phyloP scores from a whole-genome alignment of 2,329 filamentous ascomycete genomes.

The Colletotrichum falcatum region DNA sequence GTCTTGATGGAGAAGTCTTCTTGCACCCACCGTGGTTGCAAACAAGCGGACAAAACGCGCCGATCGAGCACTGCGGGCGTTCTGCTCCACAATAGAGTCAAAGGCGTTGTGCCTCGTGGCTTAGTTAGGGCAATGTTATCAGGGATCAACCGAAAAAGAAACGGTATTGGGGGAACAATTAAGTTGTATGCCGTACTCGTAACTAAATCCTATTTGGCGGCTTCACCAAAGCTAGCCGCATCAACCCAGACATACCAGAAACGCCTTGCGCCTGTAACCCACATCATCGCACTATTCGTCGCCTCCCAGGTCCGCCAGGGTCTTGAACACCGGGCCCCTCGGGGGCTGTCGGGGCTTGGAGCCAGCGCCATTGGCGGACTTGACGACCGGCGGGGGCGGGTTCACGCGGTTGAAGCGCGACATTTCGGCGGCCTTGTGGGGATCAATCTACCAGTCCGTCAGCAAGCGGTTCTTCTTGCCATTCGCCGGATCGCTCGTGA shows the following conservation, averaged over 20 bases:
- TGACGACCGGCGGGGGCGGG: conserved; percentile 46
- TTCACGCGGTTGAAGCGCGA: conserved; percentile 69
- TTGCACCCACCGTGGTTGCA: no score
- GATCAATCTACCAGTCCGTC: conserved; percentile 63
- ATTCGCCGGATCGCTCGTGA: neutral
- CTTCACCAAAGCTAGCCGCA: neutral
- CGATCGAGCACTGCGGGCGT: no score
- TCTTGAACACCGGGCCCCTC: conserved; percentile 59
- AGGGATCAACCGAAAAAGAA: no score
- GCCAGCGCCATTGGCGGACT: conserved; percentile 39
- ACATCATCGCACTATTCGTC: conserved; percentile 15
- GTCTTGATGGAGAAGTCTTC: no score
- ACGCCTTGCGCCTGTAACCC: conserved; percentile 21
- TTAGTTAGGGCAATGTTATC: no score
- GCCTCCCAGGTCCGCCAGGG: conserved; percentile 64
- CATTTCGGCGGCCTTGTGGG: conserved; percentile 70
- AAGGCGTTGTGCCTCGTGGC: no score
- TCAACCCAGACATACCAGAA: conserved; percentile 4
- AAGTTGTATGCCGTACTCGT: no score
- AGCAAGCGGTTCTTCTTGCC: conserved; percentile 6
- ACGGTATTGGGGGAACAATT: no score
- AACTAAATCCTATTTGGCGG: neutral
- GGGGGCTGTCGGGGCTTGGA: conserved; percentile 38
- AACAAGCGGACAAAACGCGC: no score
- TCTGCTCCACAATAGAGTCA: no score